Evolutionary conservation across 495 filamentous ascomycete genomes (phyloP).

Genomic region (Neurospora cerealis): DNA sequence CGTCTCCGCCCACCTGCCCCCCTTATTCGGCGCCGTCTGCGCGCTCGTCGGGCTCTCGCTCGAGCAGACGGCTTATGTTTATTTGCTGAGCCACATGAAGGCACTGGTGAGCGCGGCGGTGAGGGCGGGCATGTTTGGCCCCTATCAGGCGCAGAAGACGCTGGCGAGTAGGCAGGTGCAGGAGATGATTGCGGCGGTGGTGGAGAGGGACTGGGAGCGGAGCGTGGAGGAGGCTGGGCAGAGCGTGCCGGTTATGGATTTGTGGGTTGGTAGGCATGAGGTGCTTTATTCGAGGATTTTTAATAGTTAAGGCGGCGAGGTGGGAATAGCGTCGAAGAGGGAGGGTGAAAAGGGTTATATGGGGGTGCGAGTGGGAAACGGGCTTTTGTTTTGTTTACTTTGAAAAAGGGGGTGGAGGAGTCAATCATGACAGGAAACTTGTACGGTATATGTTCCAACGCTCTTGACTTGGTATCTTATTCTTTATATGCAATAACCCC

Average conservation of each 20-base stretch:
- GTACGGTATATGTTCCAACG: not conserved
- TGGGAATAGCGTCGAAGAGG: not conserved
- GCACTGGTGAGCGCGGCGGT: slow-evolving; percentile 84
- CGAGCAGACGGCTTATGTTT: slow-evolving; percentile 69
- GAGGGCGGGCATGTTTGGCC: slow-evolving; percentile 77
- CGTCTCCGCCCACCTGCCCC: slow-evolving; percentile 60
- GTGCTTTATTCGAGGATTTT: slow-evolving; percentile 94
- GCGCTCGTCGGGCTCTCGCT: slow-evolving; percentile 49
- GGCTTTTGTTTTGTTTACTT: not conserved
- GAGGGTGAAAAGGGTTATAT: not conserved
- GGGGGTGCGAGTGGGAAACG: not conserved
- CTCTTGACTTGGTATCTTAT: not conserved
- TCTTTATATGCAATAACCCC: not conserved
- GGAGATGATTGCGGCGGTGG: slow-evolving; percentile 47
- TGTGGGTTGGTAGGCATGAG: slow-evolving; percentile 94
- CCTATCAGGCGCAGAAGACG: slow-evolving; percentile 78
- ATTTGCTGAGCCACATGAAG: slow-evolving; percentile 80
- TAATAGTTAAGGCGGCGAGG: slow-evolving; percentile 44
- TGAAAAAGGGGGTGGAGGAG: not conserved
- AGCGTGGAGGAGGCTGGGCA: slow-evolving; percentile 73
- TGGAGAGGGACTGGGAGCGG: slow-evolving; percentile 49
- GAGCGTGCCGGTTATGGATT: slow-evolving; percentile 73
- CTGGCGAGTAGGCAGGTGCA: slow-evolving; percentile 59
- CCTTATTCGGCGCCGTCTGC: slow-evolving; percentile 69
- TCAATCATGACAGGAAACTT: not conserved